Conservation (phyloP, 2,329 filamentous ascomycete species). For the Neofusicoccum sp. region DNA sequence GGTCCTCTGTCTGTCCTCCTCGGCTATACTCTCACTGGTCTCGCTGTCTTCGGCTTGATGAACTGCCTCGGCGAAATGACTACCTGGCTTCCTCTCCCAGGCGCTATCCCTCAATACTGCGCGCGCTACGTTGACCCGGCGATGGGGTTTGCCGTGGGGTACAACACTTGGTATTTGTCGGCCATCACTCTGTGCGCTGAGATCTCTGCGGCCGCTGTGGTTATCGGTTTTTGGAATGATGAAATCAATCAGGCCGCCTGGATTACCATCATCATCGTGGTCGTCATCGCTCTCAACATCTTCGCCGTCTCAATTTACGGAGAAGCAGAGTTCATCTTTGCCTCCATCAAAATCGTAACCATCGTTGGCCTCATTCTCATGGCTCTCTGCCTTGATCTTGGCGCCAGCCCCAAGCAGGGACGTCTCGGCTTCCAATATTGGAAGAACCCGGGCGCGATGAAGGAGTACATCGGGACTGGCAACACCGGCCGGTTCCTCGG, state of each 20-base stretch:
- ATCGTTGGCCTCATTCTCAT: slow-evolving; percentile 47
- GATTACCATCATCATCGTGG: slow-evolving; percentile 25
- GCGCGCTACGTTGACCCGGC: slow-evolving; percentile 52
- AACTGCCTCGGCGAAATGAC: slow-evolving; percentile 28
- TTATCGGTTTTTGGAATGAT: slow-evolving; percentile 44
- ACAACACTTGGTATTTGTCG: slow-evolving; percentile 1
- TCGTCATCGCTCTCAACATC: slow-evolving; percentile 16
- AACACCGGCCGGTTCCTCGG: slow-evolving; percentile 48
- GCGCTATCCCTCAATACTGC: slow-evolving; percentile 78
- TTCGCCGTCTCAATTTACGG: slow-evolving; percentile 24
- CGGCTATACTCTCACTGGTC: slow-evolving; percentile 19
- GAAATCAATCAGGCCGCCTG: slow-evolving; percentile 16
- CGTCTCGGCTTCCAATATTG: slow-evolving; percentile 67
- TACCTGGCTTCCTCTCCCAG: slow-evolving; percentile 44
- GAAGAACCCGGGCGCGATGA: slow-evolving; percentile 53
- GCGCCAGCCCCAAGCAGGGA: slow-evolving; percentile 54
- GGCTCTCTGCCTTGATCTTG: slow-evolving; percentile 23
- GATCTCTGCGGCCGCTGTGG: slow-evolving; percentile 35
- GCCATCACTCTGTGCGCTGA: slow-evolving; percentile 35
- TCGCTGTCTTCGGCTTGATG: slow-evolving; percentile 28
- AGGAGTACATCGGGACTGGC: slow-evolving; percentile 59
- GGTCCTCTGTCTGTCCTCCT: slow-evolving; percentile 26
- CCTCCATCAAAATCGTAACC: slow-evolving; percentile 44
- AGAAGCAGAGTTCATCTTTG: slow-evolving; percentile 49
- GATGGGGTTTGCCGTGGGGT: slow-evolving; percentile 15